These are phyloP conservation scores for Murraya koenigii DNA, from an alignment of 345 rosid genomes.

Conservation along the genomic window DNA sequence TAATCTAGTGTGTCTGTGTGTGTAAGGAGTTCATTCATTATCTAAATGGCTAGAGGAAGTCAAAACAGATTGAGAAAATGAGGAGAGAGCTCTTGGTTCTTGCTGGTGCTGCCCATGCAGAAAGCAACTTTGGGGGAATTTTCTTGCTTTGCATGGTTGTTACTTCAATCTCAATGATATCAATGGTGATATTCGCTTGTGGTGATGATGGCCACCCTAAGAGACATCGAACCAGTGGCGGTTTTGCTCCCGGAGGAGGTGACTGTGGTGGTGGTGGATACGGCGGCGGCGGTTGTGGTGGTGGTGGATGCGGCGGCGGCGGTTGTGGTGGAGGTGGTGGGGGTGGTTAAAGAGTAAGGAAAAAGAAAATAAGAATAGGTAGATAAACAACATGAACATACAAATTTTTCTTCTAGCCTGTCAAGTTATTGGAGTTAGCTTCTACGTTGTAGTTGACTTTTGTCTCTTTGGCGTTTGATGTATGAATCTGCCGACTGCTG, in stretches of 20 bases:
- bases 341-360: neutral
- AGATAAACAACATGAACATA: neutral
- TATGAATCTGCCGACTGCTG: neutral
- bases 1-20: too few species aligned
- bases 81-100: slow-evolving; percentile 2
- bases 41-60: neutral
- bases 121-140: slow-evolving; percentile 7
- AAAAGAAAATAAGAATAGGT: neutral
- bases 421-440: neutral
- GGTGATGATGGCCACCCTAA: neutral
- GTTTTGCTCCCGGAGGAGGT: neutral
- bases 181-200: slow-evolving; percentile 24
- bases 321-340: neutral
- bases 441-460: neutral
- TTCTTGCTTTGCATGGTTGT: slow-evolving; percentile 11
- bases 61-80: neutral
- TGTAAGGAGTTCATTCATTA: neutral
- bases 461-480: neutral
- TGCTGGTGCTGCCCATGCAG: neutral
- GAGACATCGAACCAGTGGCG: neutral
- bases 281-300: neutral
- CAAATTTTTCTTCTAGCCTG: neutral
- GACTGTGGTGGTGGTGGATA: neutral
- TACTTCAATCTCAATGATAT: slow-evolving; percentile 18
- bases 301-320: neutral